Percentiles rank a stretch among this genome's conserved stretches.
These are phyloP conservation scores for Aspergillus haitiensis DNA, from an alignment of 495 filamentous ascomycete species.

Conservation along the genomic window DNA sequence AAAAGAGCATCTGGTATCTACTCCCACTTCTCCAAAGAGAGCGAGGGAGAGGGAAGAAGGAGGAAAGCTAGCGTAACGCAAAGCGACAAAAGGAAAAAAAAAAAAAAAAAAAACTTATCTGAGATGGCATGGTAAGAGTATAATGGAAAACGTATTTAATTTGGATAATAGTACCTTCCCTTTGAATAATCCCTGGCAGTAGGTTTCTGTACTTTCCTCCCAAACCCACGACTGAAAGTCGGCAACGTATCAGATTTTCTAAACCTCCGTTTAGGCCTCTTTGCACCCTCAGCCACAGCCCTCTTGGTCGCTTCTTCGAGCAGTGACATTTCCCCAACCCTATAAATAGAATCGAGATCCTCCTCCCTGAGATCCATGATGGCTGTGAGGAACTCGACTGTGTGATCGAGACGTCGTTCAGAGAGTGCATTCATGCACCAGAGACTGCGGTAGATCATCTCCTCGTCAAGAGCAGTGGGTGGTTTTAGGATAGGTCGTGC, in stretches of 20 bases:
- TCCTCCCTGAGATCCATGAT: conserved; percentile 9
- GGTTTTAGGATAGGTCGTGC: conserved; percentile 17
- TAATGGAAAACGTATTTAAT: too few species aligned
- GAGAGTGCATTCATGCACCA: conserved; percentile 13
- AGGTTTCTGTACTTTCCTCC: neutral
- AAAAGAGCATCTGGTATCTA: too few species aligned
- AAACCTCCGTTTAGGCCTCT: neutral
- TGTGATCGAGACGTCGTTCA: conserved; percentile 9
- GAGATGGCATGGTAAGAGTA: too few species aligned
- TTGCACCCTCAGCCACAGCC: neutral
- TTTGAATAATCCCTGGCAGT: too few species aligned
- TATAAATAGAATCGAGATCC: conserved; percentile 8
- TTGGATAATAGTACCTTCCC: too few species aligned
- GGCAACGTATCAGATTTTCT: neutral
- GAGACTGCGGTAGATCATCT: conserved; percentile 17
- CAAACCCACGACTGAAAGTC: neutral
- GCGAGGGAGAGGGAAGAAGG: too few species aligned
- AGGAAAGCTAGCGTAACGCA: too few species aligned
- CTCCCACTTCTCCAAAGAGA: too few species aligned
- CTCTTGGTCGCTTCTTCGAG: conserved; percentile 8
- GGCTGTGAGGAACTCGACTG: conserved; percentile 13
- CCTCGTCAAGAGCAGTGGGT: conserved; percentile 14
- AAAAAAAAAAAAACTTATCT: too few species aligned
- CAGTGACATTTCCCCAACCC: conserved; percentile 9
- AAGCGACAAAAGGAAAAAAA: too few species aligned